Percentiles rank a stretch among this genome's conserved stretches.
Conservation (phyloP, 352 stramenopile species). For the Pythium volutum region DNA sequence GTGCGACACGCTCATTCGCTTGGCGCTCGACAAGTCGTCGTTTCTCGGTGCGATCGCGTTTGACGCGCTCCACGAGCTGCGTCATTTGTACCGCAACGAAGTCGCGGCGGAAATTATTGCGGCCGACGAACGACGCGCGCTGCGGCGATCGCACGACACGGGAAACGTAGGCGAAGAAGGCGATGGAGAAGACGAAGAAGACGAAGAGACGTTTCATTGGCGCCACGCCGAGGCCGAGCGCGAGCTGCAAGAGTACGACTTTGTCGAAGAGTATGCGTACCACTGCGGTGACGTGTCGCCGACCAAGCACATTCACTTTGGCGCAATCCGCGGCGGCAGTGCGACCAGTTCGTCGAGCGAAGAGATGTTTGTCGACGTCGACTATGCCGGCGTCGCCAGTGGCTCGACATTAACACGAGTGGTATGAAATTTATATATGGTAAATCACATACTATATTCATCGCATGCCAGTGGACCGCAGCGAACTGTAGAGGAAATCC, state of each 20-base stretch:
- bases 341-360: conserved; percentile 37
- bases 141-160: conserved; percentile 1
- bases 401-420: neutral
- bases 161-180: neutral
- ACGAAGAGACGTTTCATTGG: conserved; percentile 25
- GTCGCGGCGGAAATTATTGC: conserved; percentile 55
- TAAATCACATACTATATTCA: too few relatives aligned
- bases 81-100: conserved; percentile 54
- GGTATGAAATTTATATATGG: too few relatives aligned
- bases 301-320: conserved; percentile 56
- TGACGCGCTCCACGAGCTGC: conserved; percentile 70
- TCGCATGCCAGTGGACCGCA: conserved; percentile 35
- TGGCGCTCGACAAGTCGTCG: conserved; percentile 81
- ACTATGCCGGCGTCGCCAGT: conserved; percentile 46
- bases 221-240: conserved; percentile 29
- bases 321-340: conserved; percentile 6
- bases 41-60: conserved; percentile 74
- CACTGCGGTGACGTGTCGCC: conserved; percentile 47
- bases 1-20: conserved; percentile 73
- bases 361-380: conserved; percentile 66
- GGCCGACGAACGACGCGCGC: conserved; percentile 30
- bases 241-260: conserved; percentile 71
- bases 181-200: conserved; percentile 15
- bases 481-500: conserved; percentile 54
- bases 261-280: conserved; percentile 66